Evolutionary conservation across 2,329 filamentous ascomycete species (phyloP).

Genomic region (Simplicillium aogashimaense): DNA sequence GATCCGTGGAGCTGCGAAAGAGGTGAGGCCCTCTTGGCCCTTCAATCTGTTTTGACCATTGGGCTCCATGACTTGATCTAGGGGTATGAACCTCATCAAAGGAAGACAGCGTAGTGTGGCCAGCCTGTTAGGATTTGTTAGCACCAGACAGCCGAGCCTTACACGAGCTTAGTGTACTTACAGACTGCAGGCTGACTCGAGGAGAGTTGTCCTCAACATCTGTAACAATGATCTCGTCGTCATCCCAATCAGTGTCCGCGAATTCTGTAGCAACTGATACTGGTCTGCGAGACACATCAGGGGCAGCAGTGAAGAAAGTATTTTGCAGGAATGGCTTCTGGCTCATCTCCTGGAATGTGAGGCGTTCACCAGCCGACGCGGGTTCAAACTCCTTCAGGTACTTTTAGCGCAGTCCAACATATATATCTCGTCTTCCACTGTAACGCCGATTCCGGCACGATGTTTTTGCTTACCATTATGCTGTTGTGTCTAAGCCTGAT

Average conservation of each 20-base stretch:
- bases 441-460: too few relatives aligned
- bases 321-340: constrained; percentile 41
- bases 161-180: constrained; percentile 31
- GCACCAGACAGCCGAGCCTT: neutral
- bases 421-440: too few relatives aligned
- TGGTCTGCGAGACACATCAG: constrained; percentile 44
- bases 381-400: constrained; percentile 22
- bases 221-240: constrained; percentile 47
- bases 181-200: constrained; percentile 60
- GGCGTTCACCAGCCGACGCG: constrained; percentile 23
- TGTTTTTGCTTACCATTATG: constrained; percentile 21
- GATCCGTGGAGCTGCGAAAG: constrained; percentile 57
- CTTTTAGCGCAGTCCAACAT: too few relatives aligned
- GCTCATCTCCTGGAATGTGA: constrained; percentile 39
- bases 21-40: constrained; percentile 81
- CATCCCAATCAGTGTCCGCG: constrained; percentile 65
- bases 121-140: constrained; percentile 10
- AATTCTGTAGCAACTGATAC: constrained; percentile 67
- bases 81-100: constrained; percentile 79
- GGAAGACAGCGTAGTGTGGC: constrained; percentile 66
- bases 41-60: constrained; percentile 56
- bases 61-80: constrained; percentile 51
- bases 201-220: constrained; percentile 57
- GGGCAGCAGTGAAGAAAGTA: constrained; percentile 51
- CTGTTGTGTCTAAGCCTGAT: constrained; percentile 1